Percentiles rank a stretch among this genome's conserved stretches.
These are phyloP conservation scores for Acer yangbiense DNA, from an alignment of 345 rosid genomes.

Conservation along the genomic window DNA sequence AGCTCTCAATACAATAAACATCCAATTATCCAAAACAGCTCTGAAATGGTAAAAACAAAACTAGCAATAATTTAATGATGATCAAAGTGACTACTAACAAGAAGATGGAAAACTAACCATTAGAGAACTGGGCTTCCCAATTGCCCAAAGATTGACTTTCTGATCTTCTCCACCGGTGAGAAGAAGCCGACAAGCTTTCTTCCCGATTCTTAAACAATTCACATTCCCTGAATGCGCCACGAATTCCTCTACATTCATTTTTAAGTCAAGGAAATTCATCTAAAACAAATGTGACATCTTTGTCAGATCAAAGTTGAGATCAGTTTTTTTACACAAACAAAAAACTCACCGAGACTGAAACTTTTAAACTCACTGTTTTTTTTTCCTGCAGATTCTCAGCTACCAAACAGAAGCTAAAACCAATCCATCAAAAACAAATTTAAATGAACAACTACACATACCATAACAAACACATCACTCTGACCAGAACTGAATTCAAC, in stretches of 20 bases:
- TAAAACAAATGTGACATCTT: slow-evolving; percentile 10
- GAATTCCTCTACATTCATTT: slow-evolving; percentile 78
- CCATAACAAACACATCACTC: not conserved
- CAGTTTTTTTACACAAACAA: slow-evolving; percentile 6
- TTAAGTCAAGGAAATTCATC: slow-evolving; percentile 46
- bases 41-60: not conserved
- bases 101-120: slow-evolving; percentile 54
- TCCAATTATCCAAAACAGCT: not conserved
- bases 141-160: slow-evolving; percentile 91
- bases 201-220: slow-evolving; percentile 79
- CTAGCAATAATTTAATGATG: slow-evolving; percentile 3
- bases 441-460: not conserved
- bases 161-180: slow-evolving; percentile 92
- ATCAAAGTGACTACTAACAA: not conserved
- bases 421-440: slow-evolving; percentile 2
- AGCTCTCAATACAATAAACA: not conserved
- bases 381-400: slow-evolving; percentile 3
- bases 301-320: slow-evolving; percentile 1
- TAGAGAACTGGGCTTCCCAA: slow-evolving; percentile 82
- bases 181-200: slow-evolving; percentile 72
- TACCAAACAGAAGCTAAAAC: slow-evolving; percentile 8
- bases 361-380: not conserved
- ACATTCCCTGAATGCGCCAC: slow-evolving; percentile 88
- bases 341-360: not conserved
- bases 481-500: not conserved